Evolutionary conservation across 2,329 filamentous ascomycete species (phyloP), one percentile per base, ranked within the genome.

Genomic region (Diaporthe humulicola): DNA sequence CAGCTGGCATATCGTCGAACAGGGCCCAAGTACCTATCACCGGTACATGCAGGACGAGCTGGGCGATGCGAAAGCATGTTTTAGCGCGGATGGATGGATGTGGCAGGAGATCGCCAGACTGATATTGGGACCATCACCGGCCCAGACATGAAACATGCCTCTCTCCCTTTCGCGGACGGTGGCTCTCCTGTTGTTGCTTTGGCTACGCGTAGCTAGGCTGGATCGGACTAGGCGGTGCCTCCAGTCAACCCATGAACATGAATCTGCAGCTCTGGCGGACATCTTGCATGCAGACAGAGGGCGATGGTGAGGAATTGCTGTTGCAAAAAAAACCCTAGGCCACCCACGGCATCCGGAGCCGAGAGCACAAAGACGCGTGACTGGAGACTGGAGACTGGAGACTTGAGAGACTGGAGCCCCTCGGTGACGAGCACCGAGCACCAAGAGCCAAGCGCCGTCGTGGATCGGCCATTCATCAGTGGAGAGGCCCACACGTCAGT

Each of bases 141-240:
- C 64, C 64, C 64, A 69, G 64, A 54, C 64, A 69, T 69, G 64
- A 69, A 69, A 69, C 64, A 69, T 69, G 33, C 64, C 64, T 69
- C 64, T 54, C 64, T 69, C 64, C 64, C 64, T 69, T 69, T 69
- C 48, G 45, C 33, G 40, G 48, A 19, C 64, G 14, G 48, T 54
- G 33, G 33, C 30, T 22, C 45, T 52, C 1, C 12, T 66, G 28
- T 28, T 19, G 64, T 69, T 69, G 64, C 48, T 69, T 69, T 54
- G 45, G 64, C 45, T 54, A 54, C 45, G 33, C 64, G 30, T 69
- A 48, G 42, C 40, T 36, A 19, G 58, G 45, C 61, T 22, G 22
- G 45, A 52, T 38, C 8, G 33, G 64, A 28, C 48, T 40, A 54
- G 40, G 38, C 25, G 17, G 58, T 9, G 22, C 58, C 45, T 40